Conservation (phyloP, 805 yeast genomes). For the Cyberlindnera xishuangbannaensis region DNA sequence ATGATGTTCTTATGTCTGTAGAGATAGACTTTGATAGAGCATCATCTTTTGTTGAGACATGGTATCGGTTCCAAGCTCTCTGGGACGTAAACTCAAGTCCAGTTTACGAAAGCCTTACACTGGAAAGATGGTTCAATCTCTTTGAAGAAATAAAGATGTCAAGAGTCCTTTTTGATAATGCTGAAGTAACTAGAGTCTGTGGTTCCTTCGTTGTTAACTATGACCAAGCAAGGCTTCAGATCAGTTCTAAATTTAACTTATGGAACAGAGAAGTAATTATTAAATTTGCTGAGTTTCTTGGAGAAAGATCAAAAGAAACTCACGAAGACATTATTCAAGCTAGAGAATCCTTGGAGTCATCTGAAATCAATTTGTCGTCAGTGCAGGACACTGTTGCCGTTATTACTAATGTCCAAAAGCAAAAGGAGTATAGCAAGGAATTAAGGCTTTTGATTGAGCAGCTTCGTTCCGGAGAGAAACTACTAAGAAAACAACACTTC, state of each 20-base stretch:
- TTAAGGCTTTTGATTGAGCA: constrained; percentile 7
- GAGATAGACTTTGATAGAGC: constrained; percentile 30
- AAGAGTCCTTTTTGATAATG: constrained; percentile 45
- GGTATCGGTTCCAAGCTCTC: constrained; percentile 52
- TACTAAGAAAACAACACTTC: constrained; percentile 38
- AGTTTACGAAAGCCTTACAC: constrained; percentile 30
- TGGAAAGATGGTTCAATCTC: constrained; percentile 43
- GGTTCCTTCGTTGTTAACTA: constrained; percentile 42
- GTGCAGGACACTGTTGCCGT: constrained; percentile 32
- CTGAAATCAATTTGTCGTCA: constrained; percentile 31
- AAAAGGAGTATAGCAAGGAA: constrained; percentile 11
- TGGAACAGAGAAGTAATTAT: constrained; percentile 47
- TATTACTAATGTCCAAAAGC: constrained; percentile 33
- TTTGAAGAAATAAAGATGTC: constrained; percentile 38
- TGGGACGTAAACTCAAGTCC: constrained; percentile 50
- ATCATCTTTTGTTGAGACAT: constrained; percentile 35
- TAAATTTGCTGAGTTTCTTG: constrained; percentile 36
- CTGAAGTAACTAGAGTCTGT: constrained; percentile 33
- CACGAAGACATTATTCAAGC: constrained; percentile 28
- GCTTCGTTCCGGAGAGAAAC: constrained; percentile 28
- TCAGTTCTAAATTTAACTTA: constrained; percentile 47
- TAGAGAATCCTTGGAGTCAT: constrained; percentile 33
- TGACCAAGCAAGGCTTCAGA: constrained; percentile 47
- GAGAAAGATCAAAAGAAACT: constrained; percentile 25
- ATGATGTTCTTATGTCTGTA: constrained; percentile 24